Evolutionary conservation across 768 basidiomycete genomes (phyloP), one percentile per base, ranked within the genome.

Genomic region (Serendipita vermifera): DNA sequence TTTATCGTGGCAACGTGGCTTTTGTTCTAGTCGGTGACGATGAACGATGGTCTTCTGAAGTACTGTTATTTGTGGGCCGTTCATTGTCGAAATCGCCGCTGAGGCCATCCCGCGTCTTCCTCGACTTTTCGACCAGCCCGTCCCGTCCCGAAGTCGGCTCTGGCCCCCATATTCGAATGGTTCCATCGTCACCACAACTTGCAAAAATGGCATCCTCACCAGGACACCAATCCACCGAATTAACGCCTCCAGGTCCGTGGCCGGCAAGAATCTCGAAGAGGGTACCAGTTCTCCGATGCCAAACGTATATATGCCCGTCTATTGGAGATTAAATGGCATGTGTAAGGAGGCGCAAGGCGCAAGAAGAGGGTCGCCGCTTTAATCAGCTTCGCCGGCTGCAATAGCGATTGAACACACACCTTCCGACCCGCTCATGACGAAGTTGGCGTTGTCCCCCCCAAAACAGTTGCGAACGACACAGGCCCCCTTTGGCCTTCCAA

Each of bases 161-260:
- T 31, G 46, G 46, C 32, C 89, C 86, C 91, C 91, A 94, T 74
- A 94, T 84, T 59, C 91, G 81, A 63, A 99, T 81, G 15, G 85
- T 88, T 55, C 74, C 71, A 70, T 99, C 94, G 67, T 99, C 94
- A 39, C 90, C 90, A 68, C 91, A 96, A 38, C 88, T 91, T 31
- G 96, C 96, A 71, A 98, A 97, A 83, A 97, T 86, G 57, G 83
- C 80, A 61, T 82, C 78, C 65, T 90, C 85, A 51, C 75, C 75
- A 17, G 90, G 91, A 68, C 96, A 93, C 96, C 96, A 99, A 33
- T 92, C 85, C 14, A 98, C 93, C 13, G 87, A 83, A 67, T 97
- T 99, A 59, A 99, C 93, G 59, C 85, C 87, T 36, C 91, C 92
- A 57, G 72, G 72, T n/a, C 81, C 82, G 63, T 98, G 94, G 0